Evolutionary conservation across 257 asterid species (phyloP).

Genomic region (Mentha longifolia): DNA sequence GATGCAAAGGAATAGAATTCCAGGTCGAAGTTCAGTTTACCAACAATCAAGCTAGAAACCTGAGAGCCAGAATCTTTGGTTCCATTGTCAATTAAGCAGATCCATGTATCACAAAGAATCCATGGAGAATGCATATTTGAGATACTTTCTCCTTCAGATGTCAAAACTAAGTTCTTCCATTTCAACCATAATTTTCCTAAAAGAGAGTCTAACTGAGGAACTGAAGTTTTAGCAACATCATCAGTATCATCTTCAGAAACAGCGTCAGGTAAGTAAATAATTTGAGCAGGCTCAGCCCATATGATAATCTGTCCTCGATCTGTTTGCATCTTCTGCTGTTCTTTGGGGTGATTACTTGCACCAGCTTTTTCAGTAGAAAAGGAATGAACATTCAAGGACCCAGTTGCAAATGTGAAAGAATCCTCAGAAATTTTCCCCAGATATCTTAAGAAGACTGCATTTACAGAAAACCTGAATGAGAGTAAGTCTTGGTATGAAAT

Average conservation of each 20-base stretch:
- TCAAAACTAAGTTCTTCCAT: conserved; percentile 59
- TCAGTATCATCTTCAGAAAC: conserved; percentile 39
- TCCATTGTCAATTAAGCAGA: conserved; percentile 54
- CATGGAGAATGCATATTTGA: conserved; percentile 61
- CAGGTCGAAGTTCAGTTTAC: conserved; percentile 65
- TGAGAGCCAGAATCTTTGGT: conserved; percentile 46
- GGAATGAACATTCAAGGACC: conserved; percentile 61
- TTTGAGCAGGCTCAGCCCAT: conserved; percentile 72
- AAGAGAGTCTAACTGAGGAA: conserved; percentile 49
- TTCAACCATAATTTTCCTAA: conserved; percentile 59
- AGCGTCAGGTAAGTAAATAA: conserved; percentile 42
- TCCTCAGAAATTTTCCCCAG: conserved; percentile 48
- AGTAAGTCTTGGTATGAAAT: conserved; percentile 49
- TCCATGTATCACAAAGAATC: conserved; percentile 66
- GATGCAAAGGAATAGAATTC: conserved; percentile 54
- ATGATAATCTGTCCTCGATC: conserved; percentile 45
- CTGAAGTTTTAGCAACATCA: conserved; percentile 45
- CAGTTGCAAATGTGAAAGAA: conserved; percentile 53
- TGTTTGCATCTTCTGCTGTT: conserved; percentile 41
- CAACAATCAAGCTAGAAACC: conserved; percentile 60
- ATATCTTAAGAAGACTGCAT: conserved; percentile 58
- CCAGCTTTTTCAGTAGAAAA: conserved; percentile 46
- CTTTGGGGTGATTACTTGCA: conserved; percentile 45
- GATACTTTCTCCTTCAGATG: conserved; percentile 54
- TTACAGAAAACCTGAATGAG: conserved; percentile 59